These are phyloP conservation scores for Tylopilus rubrobrunneus DNA, from an alignment of 768 basidiomycete genomes.

Conservation along the genomic window DNA sequence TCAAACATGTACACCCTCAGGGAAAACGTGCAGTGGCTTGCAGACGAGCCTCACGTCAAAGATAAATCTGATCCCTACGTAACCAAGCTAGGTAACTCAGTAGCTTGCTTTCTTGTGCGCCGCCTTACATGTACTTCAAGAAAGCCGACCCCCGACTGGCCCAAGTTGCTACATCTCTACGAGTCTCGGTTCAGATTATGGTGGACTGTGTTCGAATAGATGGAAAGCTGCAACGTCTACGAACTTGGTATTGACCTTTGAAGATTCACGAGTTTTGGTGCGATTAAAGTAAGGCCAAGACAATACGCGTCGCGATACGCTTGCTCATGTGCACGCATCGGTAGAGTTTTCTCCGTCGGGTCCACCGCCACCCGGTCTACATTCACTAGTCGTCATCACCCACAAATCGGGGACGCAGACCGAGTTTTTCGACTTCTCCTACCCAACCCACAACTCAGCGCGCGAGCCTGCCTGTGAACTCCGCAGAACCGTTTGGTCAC, in stretches of 20 bases:
- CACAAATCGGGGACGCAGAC: conserved; percentile 26
- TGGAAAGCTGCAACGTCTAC: conserved; percentile 69
- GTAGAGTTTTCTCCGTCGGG: conserved; percentile 86
- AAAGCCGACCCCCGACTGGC: conserved; percentile 74
- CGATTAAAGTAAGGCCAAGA: conserved; percentile 71
- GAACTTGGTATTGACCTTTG: conserved; percentile 81
- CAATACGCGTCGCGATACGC: background rate
- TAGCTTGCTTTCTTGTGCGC: background rate
- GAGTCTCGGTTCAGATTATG: conserved; percentile 74
- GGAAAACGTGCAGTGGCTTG: conserved; percentile 83
- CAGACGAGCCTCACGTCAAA: conserved; percentile 77
- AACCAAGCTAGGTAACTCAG: conserved; percentile 57
- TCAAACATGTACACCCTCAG: conserved; percentile 96
- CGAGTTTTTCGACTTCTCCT: conserved; percentile 26
- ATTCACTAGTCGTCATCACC: conserved; percentile 36
- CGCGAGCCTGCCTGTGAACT: conserved; percentile 3
- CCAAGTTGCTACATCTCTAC: conserved; percentile 81
- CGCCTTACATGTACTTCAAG: conserved; percentile 33
- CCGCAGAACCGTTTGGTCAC: conserved; percentile 12
- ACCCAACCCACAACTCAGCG: conserved; percentile 11
- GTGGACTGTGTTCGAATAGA: conserved; percentile 84
- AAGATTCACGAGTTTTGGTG: conserved; percentile 94
- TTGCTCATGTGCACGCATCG: background rate
- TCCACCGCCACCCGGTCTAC: conserved; percentile 90
- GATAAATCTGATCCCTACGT: conserved; percentile 93